phyloP scores from a whole-genome alignment of 202 grass and related monocot species.

The Zoysia matrella region DNA sequence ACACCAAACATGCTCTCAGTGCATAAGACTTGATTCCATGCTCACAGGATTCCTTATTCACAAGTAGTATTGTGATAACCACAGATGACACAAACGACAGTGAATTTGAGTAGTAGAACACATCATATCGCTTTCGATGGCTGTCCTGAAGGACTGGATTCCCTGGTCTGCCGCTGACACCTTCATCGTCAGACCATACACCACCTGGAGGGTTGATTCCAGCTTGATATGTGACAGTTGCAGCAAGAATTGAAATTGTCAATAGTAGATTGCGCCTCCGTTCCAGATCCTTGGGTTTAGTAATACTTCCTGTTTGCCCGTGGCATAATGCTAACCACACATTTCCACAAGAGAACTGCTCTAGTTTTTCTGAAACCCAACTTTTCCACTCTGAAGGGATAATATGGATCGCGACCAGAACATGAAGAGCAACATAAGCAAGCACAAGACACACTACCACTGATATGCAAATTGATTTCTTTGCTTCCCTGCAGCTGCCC shows the following conservation, averaged over 20 bases:
- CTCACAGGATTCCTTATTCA: slow-evolving; percentile 51
- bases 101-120: slow-evolving; percentile 69
- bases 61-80: slow-evolving; percentile 56
- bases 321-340: not conserved
- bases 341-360: not conserved
- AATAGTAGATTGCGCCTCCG: slow-evolving; percentile 44
- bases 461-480: slow-evolving; percentile 37
- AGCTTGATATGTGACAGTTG: slow-evolving; percentile 68
- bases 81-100: slow-evolving; percentile 53
- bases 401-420: slow-evolving; percentile 28
- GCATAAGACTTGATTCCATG: slow-evolving; percentile 39
- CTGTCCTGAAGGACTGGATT: slow-evolving; percentile 49
- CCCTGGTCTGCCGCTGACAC: slow-evolving; percentile 23
- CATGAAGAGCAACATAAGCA: slow-evolving; percentile 49
- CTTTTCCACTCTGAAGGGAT: slow-evolving; percentile 27
- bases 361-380: not conserved
- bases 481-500: slow-evolving; percentile 50
- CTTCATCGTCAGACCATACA: slow-evolving; percentile 49
- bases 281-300: slow-evolving; percentile 28
- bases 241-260: slow-evolving; percentile 54
- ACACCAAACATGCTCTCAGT: slow-evolving; percentile 41
- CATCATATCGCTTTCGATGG: slow-evolving; percentile 30
- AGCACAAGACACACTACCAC: slow-evolving; percentile 44
- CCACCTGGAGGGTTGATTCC: slow-evolving; percentile 68
- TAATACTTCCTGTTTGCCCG: not conserved